Conservation (phyloP, 2,329 filamentous ascomycete species). For the Diaporthe amygdali region DNA sequence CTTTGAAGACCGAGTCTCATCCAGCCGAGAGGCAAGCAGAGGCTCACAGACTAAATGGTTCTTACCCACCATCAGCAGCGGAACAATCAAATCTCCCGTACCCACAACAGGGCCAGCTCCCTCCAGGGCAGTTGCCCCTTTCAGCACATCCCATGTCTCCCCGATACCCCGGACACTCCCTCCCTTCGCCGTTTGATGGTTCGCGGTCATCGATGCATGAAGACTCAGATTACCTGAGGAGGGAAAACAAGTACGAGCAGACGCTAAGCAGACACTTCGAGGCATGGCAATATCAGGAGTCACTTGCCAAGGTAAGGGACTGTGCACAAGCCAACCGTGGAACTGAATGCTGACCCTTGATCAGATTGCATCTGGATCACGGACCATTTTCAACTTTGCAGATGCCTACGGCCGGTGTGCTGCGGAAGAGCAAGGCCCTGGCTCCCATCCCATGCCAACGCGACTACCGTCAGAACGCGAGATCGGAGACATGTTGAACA, state of each 20-base stretch:
- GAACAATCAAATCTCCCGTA: constrained; percentile 43
- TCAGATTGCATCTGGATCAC: constrained; percentile 57
- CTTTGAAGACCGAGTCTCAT: constrained; percentile 43
- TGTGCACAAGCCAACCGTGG: background rate
- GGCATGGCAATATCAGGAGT: constrained; percentile 59
- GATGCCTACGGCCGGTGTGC: constrained; percentile 61
- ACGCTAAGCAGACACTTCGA: constrained; percentile 55
- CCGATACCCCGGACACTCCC: constrained; percentile 48
- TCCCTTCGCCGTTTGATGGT: constrained; percentile 52
- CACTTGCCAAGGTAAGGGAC: constrained; percentile 51
- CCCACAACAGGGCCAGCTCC: constrained; percentile 47
- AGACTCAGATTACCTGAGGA: constrained; percentile 46
- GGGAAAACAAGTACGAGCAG: constrained; percentile 46
- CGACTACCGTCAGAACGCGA: constrained; percentile 61
- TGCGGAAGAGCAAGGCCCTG: constrained; percentile 55
- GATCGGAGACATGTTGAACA: constrained; percentile 59
- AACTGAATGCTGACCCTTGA: constrained; percentile 14
- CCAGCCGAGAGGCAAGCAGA: constrained; percentile 45
- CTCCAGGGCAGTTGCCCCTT: constrained; percentile 53
- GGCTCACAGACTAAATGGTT: constrained; percentile 42
- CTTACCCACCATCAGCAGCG: constrained; percentile 39
- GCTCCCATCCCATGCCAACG: constrained; percentile 57
- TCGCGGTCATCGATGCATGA: constrained; percentile 50
- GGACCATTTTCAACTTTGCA: constrained; percentile 62
- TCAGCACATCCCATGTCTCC: constrained; percentile 58